Evolutionary conservation across 1,139 yeast species (phyloP), one percentile per base, ranked within the genome.

Genomic region (Geotrichum phurueaensis): DNA sequence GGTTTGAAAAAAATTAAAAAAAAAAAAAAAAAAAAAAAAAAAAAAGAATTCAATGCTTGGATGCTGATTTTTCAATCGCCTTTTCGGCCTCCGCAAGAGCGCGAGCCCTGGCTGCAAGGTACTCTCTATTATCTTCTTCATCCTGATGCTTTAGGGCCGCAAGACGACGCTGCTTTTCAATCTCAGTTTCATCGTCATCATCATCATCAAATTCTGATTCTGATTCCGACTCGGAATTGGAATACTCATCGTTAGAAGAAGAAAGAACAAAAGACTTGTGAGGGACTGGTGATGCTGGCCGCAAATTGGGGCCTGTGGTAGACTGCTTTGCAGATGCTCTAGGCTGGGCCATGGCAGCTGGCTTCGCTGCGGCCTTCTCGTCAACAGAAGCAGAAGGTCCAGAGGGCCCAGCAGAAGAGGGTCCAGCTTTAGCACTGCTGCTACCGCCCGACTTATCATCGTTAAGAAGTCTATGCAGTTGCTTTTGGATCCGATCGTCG

Each of bases 151-250:
- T 95, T 65, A 91, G 79, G 0, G 97, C 97, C 2, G 94, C 92
- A 64, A 89, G 75, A 66, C 97, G 82, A 69, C 97, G 82, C 54
- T 79, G 79, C 65, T 84, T 82, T 71, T 91, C 97, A 29, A 85
- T 84, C 47, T 78, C 86, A 0, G 92, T 85, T 68, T 88, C 95
- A 22, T 77, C 58, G 22, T 55, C 62, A 13, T 60, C 63, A 13
- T 60, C 62, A 9, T 50, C 56, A n/a, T 62, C 52, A 15, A 18
- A 33, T 27, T 51, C 54, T 9, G 48, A 39, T 7, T 56, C 56
- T n/a, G 20, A 52, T 22, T 27, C 53, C 23, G 39, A 54, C 49
- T 48, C 56, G 22, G 51, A 36, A 22, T 33, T 50, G 45, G 56
- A 58, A 22, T 62, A 61, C 9, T 39, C 54, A 47, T 36, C 49